phyloP scores from a whole-genome alignment of 78 protist genomes.

The Emiliania huxleyi region DNA sequence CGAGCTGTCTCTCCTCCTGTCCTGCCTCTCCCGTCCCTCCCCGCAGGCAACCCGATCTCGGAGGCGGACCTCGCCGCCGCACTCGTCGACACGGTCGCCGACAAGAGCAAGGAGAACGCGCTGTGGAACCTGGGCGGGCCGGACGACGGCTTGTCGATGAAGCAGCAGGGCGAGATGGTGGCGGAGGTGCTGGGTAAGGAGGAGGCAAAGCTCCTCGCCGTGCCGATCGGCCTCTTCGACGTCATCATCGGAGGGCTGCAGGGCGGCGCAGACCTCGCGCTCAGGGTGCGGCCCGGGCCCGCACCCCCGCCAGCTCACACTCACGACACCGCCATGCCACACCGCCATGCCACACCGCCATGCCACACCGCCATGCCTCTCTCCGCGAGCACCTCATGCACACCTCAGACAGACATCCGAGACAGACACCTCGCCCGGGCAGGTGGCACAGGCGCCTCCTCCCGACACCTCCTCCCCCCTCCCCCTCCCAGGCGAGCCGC shows the following conservation, averaged over 20 bases:
- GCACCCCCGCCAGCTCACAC: no score
- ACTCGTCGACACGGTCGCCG: not conserved
- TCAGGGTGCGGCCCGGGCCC: no score
- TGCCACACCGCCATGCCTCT: no score
- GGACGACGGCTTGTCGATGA: not conserved
- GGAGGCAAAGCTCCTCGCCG: conserved; percentile 13
- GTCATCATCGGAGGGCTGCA: not conserved
- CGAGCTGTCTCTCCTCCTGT: not conserved
- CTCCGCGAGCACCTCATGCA: no score
- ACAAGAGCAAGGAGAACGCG: not conserved
- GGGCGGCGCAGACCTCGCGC: not conserved
- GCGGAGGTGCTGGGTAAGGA: conserved; percentile 5
- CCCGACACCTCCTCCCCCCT: no score
- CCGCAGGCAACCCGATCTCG: conserved; percentile 31
- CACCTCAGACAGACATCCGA: no score
- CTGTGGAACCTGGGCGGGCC: not conserved
- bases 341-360: no score
- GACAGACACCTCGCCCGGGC: no score
- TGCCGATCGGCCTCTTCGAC: conserved; percentile 27
- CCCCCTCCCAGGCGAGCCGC: not conserved
- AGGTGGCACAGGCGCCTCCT: no score
- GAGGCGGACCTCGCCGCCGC: conserved; percentile 31
- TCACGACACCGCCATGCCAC: no score
- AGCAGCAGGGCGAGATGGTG: conserved; percentile 5
- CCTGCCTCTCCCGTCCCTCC: not conserved